phyloP scores from a whole-genome alignment of 352 stramenopile genomes.

The Pythium pyrilobum region DNA sequence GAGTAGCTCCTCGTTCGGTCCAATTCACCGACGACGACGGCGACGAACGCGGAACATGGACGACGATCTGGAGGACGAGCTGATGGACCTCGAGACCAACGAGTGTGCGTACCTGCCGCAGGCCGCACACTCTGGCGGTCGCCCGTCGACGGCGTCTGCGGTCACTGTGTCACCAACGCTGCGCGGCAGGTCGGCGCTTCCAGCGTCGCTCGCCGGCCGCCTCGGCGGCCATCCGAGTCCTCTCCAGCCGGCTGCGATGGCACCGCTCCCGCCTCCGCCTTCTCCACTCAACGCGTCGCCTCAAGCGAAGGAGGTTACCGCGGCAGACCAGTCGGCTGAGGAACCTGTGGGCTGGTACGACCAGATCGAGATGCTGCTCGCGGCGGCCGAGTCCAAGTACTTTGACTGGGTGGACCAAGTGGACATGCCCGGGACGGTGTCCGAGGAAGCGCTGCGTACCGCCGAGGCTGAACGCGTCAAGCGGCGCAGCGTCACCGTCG shows the following conservation, averaged over 20 bases:
- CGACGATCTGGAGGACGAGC: conserved; percentile 48
- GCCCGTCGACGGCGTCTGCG: not conserved
- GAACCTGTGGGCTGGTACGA: conserved; percentile 21
- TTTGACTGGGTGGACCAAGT: conserved; percentile 15
- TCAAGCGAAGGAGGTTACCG: too few species aligned
- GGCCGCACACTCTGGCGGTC: conserved; percentile 19
- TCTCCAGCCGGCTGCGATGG: not conserved
- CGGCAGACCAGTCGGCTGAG: not conserved
- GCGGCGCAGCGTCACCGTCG: conserved; percentile 4
- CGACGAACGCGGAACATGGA: too few species aligned
- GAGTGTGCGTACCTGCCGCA: conserved; percentile 49
- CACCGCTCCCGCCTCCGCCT: not conserved
- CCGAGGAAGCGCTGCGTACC: conserved; percentile 9
- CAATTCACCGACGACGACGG: too few species aligned
- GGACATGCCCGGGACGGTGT: conserved; percentile 14
- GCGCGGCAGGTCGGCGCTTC: not conserved
- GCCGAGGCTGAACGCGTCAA: conserved; percentile 11
- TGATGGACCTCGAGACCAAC: conserved; percentile 61
- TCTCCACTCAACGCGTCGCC: not conserved
- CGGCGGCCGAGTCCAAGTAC: conserved; percentile 18
- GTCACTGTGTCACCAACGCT: not conserved
- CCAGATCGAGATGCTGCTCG: conserved; percentile 24
- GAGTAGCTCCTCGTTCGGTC: too few species aligned
- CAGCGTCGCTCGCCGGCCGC: not conserved
- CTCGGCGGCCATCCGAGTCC: not conserved